Evolutionary conservation across 2,329 filamentous ascomycete species (phyloP), one percentile per base, ranked within the genome.

Genomic region (Chaetomiaceae sp.): DNA sequence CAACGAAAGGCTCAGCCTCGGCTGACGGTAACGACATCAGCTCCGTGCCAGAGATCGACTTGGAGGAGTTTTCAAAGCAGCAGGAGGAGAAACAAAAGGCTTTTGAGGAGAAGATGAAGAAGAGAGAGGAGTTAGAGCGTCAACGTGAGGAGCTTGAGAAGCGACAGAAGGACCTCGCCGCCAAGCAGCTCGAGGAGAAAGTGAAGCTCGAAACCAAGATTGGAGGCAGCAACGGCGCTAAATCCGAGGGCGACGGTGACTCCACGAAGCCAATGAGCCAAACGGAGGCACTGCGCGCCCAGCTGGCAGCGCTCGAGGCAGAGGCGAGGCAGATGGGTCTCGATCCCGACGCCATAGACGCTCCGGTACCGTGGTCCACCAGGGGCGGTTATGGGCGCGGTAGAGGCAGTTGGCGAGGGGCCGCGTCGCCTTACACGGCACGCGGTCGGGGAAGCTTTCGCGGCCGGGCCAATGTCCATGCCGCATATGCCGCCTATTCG

Each of bases 31-130:
- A 47, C n/a, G 54, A 52, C 11, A 21, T 42, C 3, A 34, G 27
- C 75, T 6, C 48, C 0, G 40, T 81, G 52, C 74, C 80, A 1
- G 78, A 82, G 56, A 73, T 90, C 9, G 85, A 91, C 62, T 73
- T 84, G 57, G 85, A 86, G 43, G 86, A 88, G 58, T 83, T 92
- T 57, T 71, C 78, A 20, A 79, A 75, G 55, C 82, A 79, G 59
- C 88, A 92, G 62, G 80, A 82, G 51, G 87, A 89, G 64, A 86
- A 83, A 1, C 89, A 94, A 63, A 83, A 79, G 57, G 73, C 74
- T 1, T 78, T 87, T 53, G 82, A 88, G 46, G 84, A 87, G 61
- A 84, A 85, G 60, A 73, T 75, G 60, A 77, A 74, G 56, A 83
- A 83, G 67, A 76, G 80, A 42, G 74, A 80, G 51, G 84, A 86